A percentile compares a stretch with the other conserved stretches of the same genome.
These are phyloP conservation scores for Magnaporthiopsis incrustans DNA, from an alignment of 2,329 filamentous ascomycete genomes.

Conservation along the genomic window DNA sequence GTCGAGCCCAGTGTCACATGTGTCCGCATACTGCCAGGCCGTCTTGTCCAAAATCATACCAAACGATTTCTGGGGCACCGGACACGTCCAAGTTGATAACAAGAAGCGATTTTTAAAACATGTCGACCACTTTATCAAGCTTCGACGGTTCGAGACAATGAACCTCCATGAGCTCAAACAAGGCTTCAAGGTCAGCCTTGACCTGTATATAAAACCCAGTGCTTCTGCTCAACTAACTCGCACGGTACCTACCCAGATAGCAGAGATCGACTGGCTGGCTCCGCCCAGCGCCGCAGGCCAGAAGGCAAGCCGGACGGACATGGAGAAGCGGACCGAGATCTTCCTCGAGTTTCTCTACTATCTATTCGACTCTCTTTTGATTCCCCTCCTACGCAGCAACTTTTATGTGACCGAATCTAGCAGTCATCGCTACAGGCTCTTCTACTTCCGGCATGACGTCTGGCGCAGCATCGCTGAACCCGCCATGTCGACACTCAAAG, in stretches of 20 bases:
- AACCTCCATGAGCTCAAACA: conserved; percentile 72
- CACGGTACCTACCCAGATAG: conserved; percentile 40
- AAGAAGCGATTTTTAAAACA: conserved; percentile 51
- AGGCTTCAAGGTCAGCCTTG: conserved; percentile 60
- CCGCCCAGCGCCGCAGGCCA: conserved; percentile 36
- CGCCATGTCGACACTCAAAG: conserved; percentile 58
- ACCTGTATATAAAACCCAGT: too few relatives aligned
- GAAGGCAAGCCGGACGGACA: conserved; percentile 64
- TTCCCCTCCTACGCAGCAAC: conserved; percentile 77
- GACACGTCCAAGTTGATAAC: conserved; percentile 49
- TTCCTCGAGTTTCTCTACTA: conserved; percentile 86
- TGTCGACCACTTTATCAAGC: conserved; percentile 67
- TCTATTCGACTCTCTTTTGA: conserved; percentile 81
- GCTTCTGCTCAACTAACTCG: conserved; percentile 3
- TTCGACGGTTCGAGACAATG: conserved; percentile 75
- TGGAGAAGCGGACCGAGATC: conserved; percentile 67
- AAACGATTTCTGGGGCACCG: conserved; percentile 62
- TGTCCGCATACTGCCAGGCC: conserved; percentile 83
- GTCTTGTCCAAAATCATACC: conserved; percentile 68
- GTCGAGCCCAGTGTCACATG: conserved; percentile 57
- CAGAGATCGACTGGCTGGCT: conserved; percentile 64
- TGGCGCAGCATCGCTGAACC: conserved; percentile 75
- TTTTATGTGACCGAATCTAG: conserved; percentile 95
- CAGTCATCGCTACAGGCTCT: conserved; percentile 68
- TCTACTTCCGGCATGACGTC: conserved; percentile 91